phyloP scores from a whole-genome alignment of 2,329 filamentous ascomycete genomes.

The Neonectria magnoliae region DNA sequence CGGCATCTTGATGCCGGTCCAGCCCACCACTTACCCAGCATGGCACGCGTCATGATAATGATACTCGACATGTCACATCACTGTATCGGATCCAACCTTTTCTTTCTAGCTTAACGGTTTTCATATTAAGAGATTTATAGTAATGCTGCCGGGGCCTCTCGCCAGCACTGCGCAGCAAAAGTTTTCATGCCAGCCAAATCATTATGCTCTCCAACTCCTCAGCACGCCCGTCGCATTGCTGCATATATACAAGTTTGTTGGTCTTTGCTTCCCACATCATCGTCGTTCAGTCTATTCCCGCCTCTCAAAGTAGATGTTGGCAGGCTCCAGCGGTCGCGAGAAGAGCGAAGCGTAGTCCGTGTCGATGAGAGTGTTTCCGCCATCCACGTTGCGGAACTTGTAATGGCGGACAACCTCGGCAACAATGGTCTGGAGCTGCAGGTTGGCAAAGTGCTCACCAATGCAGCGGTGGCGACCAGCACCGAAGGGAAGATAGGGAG shows the following conservation, averaged over 20 bases:
- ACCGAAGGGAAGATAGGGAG: constrained; percentile 93
- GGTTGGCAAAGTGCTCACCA: constrained; percentile 94
- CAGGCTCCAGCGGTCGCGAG: constrained; percentile 76
- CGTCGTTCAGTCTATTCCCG: constrained; percentile 55
- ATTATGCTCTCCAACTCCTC: constrained; percentile 42
- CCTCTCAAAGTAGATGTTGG: constrained; percentile 79
- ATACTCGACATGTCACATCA: constrained; percentile 8
- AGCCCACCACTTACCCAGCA: background rate
- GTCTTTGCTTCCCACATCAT: constrained; percentile 22
- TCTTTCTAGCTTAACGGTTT: constrained; percentile 28
- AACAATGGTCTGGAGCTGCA: constrained; percentile 88
- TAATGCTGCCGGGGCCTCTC: constrained; percentile 36
- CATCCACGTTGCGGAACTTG: constrained; percentile 80
- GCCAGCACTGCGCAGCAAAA: constrained; percentile 34
- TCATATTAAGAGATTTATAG: constrained; percentile 40
- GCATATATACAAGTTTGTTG: constrained; percentile 41
- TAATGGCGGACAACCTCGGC: constrained; percentile 80
- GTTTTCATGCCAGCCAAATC: constrained; percentile 37
- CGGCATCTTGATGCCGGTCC: constrained; percentile 10
- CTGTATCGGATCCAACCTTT: background rate
- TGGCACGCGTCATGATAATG: background rate
- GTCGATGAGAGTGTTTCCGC: constrained; percentile 73
- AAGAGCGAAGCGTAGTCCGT: constrained; percentile 78
- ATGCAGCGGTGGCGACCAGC: constrained; percentile 94
- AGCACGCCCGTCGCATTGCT: constrained; percentile 38